phyloP scores from a whole-genome alignment of 2,329 filamentous ascomycete genomes.

The Emergomyces orientalis region DNA sequence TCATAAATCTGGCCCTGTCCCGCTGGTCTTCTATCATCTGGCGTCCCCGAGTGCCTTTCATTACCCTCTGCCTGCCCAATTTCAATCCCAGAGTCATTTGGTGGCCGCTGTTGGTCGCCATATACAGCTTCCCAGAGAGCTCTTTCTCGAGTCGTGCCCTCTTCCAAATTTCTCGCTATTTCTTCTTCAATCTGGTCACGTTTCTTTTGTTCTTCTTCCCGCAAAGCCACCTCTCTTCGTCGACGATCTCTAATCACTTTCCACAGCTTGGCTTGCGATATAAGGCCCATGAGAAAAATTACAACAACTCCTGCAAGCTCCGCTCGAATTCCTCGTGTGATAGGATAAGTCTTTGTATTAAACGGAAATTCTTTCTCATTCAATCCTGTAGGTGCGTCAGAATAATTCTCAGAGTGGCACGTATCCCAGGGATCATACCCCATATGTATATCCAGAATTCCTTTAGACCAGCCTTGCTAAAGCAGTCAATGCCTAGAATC shows the following conservation, averaged over 20 bases:
- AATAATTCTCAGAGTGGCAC: slow-evolving; percentile 15
- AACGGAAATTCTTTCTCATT: slow-evolving; percentile 74
- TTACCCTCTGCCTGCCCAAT: not conserved
- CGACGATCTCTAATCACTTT: slow-evolving; percentile 56
- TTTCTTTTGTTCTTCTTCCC: slow-evolving; percentile 46
- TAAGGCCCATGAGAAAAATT: slow-evolving; percentile 61
- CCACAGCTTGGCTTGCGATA: slow-evolving; percentile 83
- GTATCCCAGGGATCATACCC: slow-evolving; percentile 40
- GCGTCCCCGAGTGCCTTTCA: not conserved
- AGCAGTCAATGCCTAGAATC: slow-evolving; percentile 82
- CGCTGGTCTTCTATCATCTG: not conserved
- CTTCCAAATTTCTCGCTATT: slow-evolving; percentile 52
- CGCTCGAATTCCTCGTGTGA: slow-evolving; percentile 77
- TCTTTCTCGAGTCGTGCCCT: slow-evolving; percentile 37
- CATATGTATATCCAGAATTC: slow-evolving; percentile 95
- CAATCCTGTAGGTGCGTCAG: slow-evolving; percentile 40
- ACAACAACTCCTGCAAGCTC: slow-evolving; percentile 73
- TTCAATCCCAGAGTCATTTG: slow-evolving; percentile 27
- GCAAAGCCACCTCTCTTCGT: slow-evolving; percentile 37
- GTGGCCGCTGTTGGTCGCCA: slow-evolving; percentile 47
- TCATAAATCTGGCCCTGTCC: not conserved
- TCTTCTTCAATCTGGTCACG: slow-evolving; percentile 57
- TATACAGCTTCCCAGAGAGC: slow-evolving; percentile 68
- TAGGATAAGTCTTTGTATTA: slow-evolving; percentile 65
- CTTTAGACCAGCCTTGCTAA: slow-evolving; percentile 79